phyloP scores from a whole-genome alignment of 345 rosid species.

The Populus euphratica region DNA sequence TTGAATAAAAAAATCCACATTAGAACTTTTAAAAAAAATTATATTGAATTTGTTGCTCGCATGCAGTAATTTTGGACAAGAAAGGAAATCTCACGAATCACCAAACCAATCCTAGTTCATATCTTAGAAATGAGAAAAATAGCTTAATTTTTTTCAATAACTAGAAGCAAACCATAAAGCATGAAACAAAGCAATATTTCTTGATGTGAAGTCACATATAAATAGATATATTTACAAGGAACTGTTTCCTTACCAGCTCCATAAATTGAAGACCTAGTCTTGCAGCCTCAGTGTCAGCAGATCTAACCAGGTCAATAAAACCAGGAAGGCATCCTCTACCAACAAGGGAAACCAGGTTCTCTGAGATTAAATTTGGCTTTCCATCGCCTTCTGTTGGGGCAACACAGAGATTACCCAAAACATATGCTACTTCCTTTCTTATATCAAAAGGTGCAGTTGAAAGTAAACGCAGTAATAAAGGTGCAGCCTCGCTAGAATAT shows the following conservation, averaged over 20 bases:
- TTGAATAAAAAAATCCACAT: no score
- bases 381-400: conserved; percentile 59
- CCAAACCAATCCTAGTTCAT: no score
- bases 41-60: neutral
- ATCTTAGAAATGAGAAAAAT: no score
- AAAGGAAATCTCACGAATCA: no score
- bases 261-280: conserved; percentile 90
- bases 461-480: conserved; percentile 62
- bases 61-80: no score
- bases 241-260: conserved; percentile 71
- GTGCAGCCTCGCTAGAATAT: conserved; percentile 63
- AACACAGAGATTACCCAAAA: conserved; percentile 93
- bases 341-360: conserved; percentile 73
- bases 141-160: no score
- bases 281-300: conserved; percentile 82
- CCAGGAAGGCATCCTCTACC: conserved; percentile 76
- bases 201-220: neutral
- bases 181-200: neutral
- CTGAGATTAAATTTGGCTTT: conserved; percentile 63
- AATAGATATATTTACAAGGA: neutral
- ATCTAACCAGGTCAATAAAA: conserved; percentile 77
- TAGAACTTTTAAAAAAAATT: no score
- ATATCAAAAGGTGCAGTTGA: conserved; percentile 79
- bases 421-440: conserved; percentile 87
- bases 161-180: neutral